Conservation (phyloP, 805 yeast species). For the Suhomyces emberorum region DNA sequence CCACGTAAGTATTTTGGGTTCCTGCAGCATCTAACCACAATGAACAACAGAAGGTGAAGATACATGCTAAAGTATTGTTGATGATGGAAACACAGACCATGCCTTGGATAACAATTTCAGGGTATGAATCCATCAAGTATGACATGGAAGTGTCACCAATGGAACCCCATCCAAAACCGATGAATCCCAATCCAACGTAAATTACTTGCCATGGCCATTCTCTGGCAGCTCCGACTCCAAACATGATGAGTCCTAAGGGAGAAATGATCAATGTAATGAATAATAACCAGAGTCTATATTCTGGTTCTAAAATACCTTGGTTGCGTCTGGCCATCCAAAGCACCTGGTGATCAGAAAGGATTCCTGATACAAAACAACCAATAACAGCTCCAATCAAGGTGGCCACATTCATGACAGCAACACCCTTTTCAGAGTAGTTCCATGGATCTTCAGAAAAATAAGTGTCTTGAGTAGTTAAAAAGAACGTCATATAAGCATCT, state of each 20-base stretch:
- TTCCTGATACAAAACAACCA: slow-evolving; percentile 38
- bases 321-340: slow-evolving; percentile 38
- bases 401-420: slow-evolving; percentile 40
- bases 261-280: slow-evolving; percentile 33
- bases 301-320: slow-evolving; percentile 37
- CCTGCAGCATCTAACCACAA: slow-evolving; percentile 38
- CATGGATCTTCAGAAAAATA: slow-evolving; percentile 33
- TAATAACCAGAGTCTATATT: slow-evolving; percentile 33
- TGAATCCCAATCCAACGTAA: slow-evolving; percentile 35
- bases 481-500: slow-evolving; percentile 37
- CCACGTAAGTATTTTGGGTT: slow-evolving; percentile 33
- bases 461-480: slow-evolving; percentile 38
- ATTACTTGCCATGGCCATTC: slow-evolving; percentile 37
- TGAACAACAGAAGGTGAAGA: slow-evolving; percentile 38
- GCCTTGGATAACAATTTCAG: slow-evolving; percentile 39
- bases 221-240: slow-evolving; percentile 37
- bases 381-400: slow-evolving; percentile 38
- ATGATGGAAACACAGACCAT: slow-evolving; percentile 39
- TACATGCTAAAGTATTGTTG: slow-evolving; percentile 36
- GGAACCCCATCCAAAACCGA: slow-evolving; percentile 39
- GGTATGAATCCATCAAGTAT: slow-evolving; percentile 39
- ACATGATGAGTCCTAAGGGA: slow-evolving; percentile 33
- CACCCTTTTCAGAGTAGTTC: slow-evolving; percentile 32
- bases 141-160: slow-evolving; percentile 39
- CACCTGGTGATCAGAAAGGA: slow-evolving; percentile 30